Conservation (phyloP, 352 stramenopile genomes). For the Pythium vanterpoolii region DNA sequence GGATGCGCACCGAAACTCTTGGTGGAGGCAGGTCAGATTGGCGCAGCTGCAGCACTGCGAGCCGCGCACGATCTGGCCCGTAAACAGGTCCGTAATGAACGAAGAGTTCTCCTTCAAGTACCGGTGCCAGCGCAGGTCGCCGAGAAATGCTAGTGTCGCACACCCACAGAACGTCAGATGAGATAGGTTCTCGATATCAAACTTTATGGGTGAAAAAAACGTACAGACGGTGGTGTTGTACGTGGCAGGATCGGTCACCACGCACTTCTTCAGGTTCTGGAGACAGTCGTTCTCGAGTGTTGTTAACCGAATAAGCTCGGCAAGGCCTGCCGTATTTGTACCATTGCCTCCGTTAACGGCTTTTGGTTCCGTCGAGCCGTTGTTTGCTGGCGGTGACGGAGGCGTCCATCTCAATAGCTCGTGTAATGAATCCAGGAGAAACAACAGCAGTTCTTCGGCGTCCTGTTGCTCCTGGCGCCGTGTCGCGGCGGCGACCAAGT, state of each 20-base stretch:
- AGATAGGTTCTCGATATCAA: neutral
- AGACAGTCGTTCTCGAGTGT: conserved; percentile 27
- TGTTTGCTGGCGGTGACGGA: neutral
- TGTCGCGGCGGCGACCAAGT: conserved; percentile 34
- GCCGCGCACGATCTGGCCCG: conserved; percentile 70
- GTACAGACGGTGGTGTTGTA: conserved; percentile 64
- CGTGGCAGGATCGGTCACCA: conserved; percentile 35
- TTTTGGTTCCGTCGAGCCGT: neutral
- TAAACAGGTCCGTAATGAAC: conserved; percentile 68
- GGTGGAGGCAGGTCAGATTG: conserved; percentile 65
- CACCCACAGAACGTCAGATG: neutral
- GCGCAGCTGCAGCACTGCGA: conserved; percentile 74
- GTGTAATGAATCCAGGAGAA: conserved; percentile 66
- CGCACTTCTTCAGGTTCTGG: conserved; percentile 26
- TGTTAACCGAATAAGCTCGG: conserved; percentile 23
- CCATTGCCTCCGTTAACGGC: neutral
- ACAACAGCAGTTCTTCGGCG: conserved; percentile 74
- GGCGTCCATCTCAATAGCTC: conserved; percentile 35
- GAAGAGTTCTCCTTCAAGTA: conserved; percentile 62
- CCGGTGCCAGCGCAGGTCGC: conserved; percentile 52
- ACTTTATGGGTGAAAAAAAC: conserved; percentile 9
- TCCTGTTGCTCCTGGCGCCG: conserved; percentile 75
- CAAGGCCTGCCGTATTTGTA: neutral
- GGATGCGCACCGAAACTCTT: conserved; percentile 44
- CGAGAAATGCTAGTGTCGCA: conserved; percentile 39